Conservation (phyloP, 164 flowering plant species). For the Piper betle region DNA sequence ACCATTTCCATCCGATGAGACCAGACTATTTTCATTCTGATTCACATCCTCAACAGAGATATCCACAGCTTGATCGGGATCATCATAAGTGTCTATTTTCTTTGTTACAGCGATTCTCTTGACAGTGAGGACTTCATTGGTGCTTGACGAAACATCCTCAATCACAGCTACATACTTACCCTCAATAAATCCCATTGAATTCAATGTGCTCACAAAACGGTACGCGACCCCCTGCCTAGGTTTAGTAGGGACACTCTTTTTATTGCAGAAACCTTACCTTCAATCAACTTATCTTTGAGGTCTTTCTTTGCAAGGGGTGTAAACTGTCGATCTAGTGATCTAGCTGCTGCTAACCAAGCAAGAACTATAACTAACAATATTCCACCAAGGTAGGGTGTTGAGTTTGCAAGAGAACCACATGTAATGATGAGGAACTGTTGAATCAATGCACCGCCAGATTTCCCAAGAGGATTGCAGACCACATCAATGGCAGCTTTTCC, state of each 20-base stretch:
- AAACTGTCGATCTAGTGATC: conserved; percentile 17
- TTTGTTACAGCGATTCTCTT: conserved; percentile 2
- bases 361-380: conserved; percentile 14
- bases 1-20: conserved; percentile 9
- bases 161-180: conserved; percentile 20
- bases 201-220: conserved; percentile 20
- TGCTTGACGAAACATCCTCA: conserved; percentile 14
- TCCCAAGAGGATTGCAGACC: conserved; percentile 22
- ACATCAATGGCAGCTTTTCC: conserved; percentile 25
- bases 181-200: conserved; percentile 19
- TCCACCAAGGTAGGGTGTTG: conserved; percentile 20
- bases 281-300: conserved; percentile 15
- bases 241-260: conserved; percentile 6
- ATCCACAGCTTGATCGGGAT: conserved; percentile 3
- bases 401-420: conserved; percentile 18
- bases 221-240: conserved; percentile 19
- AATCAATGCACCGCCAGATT: conserved; percentile 22
- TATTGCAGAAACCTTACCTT: conserved; percentile 16
- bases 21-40: conserved; percentile 5
- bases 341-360: conserved; percentile 20
- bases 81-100: conserved; percentile 5
- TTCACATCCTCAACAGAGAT: conserved; percentile 1
- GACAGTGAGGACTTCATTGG: conserved; percentile 6
- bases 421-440: conserved; percentile 20
- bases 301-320: conserved; percentile 19